These are phyloP conservation scores for Russula compacta DNA, from an alignment of 768 basidiomycete genomes.

Conservation along the genomic window DNA sequence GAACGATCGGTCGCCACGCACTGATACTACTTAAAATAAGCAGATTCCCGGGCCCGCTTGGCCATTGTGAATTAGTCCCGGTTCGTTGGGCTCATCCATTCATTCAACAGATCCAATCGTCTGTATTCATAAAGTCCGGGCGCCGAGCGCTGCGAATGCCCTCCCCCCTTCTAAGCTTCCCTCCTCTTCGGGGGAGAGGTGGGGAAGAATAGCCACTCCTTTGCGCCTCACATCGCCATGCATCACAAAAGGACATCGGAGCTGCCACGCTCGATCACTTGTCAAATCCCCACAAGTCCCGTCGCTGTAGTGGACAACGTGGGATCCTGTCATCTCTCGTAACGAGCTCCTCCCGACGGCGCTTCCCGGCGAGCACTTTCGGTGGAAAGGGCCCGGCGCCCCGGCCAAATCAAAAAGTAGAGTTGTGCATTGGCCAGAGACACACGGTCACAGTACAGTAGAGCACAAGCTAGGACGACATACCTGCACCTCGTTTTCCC, in stretches of 20 bases:
- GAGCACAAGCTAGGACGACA: too few species aligned
- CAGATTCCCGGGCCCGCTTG: conserved; percentile 13
- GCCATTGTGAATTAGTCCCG: conserved; percentile 7
- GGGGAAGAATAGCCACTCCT: neutral
- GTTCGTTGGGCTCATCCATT: neutral
- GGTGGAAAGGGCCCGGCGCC: neutral
- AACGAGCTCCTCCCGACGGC: neutral
- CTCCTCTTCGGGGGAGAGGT: conserved; percentile 5
- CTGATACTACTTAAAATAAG: conserved; percentile 14
- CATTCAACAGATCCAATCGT: conserved; percentile 1
- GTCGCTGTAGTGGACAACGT: conserved; percentile 2
- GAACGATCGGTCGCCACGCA: conserved; percentile 16
- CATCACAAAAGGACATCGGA: neutral
- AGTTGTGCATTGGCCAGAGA: neutral
- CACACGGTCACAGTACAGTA: too few species aligned
- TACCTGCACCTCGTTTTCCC: neutral
- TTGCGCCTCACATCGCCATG: too few species aligned
- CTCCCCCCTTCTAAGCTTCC: conserved; percentile 10
- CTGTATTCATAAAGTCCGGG: conserved; percentile 3
- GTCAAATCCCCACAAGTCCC: neutral
- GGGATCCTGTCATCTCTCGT: neutral
- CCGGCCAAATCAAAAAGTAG: neutral
- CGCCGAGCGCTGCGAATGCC: conserved; percentile 3
- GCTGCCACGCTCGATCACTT: neutral
- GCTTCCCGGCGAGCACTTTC: neutral